These are phyloP conservation scores for Backusella tuberculispora DNA, from an alignment of 192 early-diverging fungal genomes.

Conservation along the genomic window DNA sequence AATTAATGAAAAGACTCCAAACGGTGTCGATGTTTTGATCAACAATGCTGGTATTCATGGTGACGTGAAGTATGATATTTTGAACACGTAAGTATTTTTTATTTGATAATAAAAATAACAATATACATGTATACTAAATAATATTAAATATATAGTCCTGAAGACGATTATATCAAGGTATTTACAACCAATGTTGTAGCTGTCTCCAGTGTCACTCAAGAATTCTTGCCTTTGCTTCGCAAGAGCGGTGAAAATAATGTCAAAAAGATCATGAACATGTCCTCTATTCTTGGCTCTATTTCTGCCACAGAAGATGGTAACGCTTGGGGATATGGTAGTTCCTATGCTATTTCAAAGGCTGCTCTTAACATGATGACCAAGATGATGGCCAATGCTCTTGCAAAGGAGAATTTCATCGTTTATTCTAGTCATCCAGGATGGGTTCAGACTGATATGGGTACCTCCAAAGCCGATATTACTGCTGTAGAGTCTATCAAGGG, in stretches of 20 bases:
- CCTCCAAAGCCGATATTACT: not conserved
- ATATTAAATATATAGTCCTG: constrained; percentile 2
- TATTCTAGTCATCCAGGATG: constrained; percentile 34
- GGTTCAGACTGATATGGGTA: constrained; percentile 35
- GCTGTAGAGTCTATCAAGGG: constrained; percentile 21
- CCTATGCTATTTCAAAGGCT: constrained; percentile 35
- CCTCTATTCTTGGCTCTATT: constrained; percentile 41
- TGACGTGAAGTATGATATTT: not conserved
- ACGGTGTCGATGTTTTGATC: constrained; percentile 43
- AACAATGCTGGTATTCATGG: constrained; percentile 40
- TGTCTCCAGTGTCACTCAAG: constrained; percentile 23
- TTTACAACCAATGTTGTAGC: constrained; percentile 42
- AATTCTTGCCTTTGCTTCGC: constrained; percentile 18
- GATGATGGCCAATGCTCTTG: constrained; percentile 6
- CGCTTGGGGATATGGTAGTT: constrained; percentile 9
- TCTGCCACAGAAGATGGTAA: not conserved
- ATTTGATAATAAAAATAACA: no score
- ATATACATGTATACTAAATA: not conserved
- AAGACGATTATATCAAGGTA: constrained; percentile 16
- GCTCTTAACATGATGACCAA: constrained; percentile 36
- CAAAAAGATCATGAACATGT: constrained; percentile 39
- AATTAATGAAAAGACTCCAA: constrained; percentile 23
- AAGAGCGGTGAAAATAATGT: constrained; percentile 15
- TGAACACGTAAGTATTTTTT: constrained; percentile 28
- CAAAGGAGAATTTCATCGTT: constrained; percentile 26